These are phyloP conservation scores for Sporothrix dimorphospora DNA, from an alignment of 2,329 filamentous ascomycete species.

Conservation along the genomic window DNA sequence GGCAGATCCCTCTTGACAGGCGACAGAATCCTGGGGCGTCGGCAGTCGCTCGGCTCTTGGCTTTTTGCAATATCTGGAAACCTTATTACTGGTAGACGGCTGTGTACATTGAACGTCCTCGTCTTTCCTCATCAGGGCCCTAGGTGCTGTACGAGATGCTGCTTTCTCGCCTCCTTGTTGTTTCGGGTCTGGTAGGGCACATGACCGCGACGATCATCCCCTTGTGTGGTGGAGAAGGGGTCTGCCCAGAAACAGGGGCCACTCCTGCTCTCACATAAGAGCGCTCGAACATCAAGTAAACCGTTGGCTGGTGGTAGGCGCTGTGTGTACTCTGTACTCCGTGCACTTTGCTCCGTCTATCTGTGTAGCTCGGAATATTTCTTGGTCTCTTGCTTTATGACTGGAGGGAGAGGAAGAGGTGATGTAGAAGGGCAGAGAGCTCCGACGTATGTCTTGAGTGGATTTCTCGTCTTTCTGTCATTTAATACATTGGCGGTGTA, in stretches of 20 bases:
- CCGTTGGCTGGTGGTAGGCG: neutral
- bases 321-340: neutral
- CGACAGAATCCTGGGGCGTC: neutral
- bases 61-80: neutral
- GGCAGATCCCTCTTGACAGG: slow-evolving; percentile 4
- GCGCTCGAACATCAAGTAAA: neutral
- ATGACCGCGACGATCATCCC: slow-evolving; percentile 5
- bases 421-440: neutral
- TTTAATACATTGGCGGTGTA: neutral
- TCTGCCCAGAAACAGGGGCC: neutral
- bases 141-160: neutral
- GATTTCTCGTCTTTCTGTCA: neutral
- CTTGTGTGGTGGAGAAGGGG: neutral
- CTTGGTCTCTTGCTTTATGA: neutral
- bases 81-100: neutral
- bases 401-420: neutral
- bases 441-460: slow-evolving; percentile 4
- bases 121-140: neutral
- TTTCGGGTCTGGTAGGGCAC: slow-evolving; percentile 11
- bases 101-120: neutral
- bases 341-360: too few species aligned
- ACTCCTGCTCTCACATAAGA: neutral
- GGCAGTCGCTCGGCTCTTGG: slow-evolving; percentile 17
- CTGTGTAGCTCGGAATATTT: neutral
- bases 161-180: neutral